Conservation (phyloP, 140 eudicot species). For the Artemisia princeps region DNA sequence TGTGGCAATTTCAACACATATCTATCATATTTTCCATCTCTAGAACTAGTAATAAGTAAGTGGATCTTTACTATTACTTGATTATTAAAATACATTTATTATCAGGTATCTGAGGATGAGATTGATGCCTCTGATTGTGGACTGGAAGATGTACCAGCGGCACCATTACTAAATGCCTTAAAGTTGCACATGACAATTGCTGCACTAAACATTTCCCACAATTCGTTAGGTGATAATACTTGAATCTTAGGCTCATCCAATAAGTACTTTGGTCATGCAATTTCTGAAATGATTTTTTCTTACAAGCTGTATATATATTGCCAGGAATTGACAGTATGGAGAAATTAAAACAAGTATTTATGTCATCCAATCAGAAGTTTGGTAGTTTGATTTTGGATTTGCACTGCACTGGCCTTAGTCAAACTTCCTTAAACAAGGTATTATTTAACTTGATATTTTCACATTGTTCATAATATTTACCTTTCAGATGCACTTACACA, state of each 20-base stretch:
- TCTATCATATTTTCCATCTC: background rate
- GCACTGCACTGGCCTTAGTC: conserved; percentile 79
- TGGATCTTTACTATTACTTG: background rate
- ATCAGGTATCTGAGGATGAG: conserved; percentile 90
- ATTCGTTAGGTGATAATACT: conserved; percentile 56
- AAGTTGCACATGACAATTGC: conserved; percentile 63
- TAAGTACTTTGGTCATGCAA: background rate
- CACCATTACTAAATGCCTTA: conserved; percentile 72
- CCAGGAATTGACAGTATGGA: conserved; percentile 80
- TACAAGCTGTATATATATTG: conserved; percentile 15
- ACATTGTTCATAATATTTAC: conserved; percentile 2
- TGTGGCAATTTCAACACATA: too few relatives aligned
- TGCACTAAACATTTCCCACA: conserved; percentile 80
- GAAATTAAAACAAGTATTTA: conserved; percentile 56
- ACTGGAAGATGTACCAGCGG: conserved; percentile 68
- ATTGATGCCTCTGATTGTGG: conserved; percentile 72
- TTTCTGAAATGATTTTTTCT: background rate
- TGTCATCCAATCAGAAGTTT: conserved; percentile 63
- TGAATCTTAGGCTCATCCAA: background rate
- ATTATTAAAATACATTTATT: conserved; percentile 1
- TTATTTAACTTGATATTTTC: background rate
- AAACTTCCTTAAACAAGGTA: conserved; percentile 79
- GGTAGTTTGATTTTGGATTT: conserved; percentile 82
- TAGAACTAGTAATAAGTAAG: background rate
- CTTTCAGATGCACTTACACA: background rate